These are phyloP conservation scores for Cystofilobasidium capitatum DNA, from an alignment of 768 basidiomycete genomes.

Conservation along the genomic window DNA sequence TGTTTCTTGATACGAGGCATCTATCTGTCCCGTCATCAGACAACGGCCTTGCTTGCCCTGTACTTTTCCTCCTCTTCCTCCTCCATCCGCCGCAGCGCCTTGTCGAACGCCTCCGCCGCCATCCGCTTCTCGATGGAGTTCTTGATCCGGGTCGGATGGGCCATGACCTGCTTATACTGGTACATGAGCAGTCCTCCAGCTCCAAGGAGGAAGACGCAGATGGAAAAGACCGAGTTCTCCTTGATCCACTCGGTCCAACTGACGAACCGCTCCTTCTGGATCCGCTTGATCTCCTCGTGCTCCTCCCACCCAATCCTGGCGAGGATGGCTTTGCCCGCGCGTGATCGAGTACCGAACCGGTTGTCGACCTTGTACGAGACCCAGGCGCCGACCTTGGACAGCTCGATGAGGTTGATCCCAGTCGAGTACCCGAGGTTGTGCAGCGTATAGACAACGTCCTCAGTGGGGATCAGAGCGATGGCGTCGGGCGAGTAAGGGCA, in stretches of 20 bases:
- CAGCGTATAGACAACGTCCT: constrained; percentile 76
- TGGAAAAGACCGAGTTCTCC: not conserved
- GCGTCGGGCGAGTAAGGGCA: constrained; percentile 95
- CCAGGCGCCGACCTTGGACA: constrained; percentile 75
- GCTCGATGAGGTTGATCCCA: constrained; percentile 55
- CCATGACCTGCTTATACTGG: not conserved
- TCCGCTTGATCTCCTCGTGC: constrained; percentile 7
- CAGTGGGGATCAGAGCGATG: constrained; percentile 88
- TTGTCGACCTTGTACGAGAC: constrained; percentile 58
- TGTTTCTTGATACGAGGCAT: too few species aligned
- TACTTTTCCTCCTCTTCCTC: not conserved
- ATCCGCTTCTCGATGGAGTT: not conserved
- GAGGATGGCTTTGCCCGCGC: constrained; percentile 61
- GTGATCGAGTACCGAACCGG: constrained; percentile 52
- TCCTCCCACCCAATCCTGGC: constrained; percentile 20
- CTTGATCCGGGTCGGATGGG: not conserved
- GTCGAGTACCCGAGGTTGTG: constrained; percentile 52
- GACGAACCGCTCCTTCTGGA: not conserved
- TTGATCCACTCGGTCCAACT: not conserved
- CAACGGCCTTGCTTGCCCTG: too few species aligned
- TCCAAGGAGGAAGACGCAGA: not conserved
- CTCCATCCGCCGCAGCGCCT: constrained; percentile 4
- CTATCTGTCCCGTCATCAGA: too few species aligned
- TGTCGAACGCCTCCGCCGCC: not conserved
- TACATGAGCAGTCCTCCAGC: not conserved